Evolutionary conservation across 495 filamentous ascomycete genomes (phyloP).

Genomic region (Aspergillus panamensis): DNA sequence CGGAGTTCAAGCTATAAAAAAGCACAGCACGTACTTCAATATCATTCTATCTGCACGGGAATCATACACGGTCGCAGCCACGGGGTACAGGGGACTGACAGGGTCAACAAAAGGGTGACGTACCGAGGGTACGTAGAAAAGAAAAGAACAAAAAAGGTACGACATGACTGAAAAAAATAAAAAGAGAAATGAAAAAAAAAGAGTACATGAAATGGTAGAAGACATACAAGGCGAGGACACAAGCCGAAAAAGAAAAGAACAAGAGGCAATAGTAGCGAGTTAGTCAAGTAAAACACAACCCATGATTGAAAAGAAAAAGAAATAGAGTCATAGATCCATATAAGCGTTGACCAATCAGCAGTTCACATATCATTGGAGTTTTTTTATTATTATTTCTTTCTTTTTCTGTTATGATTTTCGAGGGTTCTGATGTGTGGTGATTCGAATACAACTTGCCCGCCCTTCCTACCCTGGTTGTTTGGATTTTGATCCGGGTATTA

Average conservation of each 20-base stretch:
- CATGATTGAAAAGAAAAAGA: slow-evolving; percentile 18
- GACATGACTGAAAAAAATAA: slow-evolving; percentile 1
- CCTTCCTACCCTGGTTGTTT: neutral
- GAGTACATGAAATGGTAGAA: slow-evolving; percentile 11
- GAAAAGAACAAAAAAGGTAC: slow-evolving; percentile 2
- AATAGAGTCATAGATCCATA: slow-evolving; percentile 17
- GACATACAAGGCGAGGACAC: slow-evolving; percentile 9
- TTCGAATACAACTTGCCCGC: neutral
- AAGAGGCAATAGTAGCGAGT: slow-evolving; percentile 9
- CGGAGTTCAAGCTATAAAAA: no score
- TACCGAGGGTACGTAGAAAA: neutral
- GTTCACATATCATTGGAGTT: slow-evolving; percentile 14
- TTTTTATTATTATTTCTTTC: neutral
- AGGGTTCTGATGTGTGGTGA: neutral
- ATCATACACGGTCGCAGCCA: slow-evolving; percentile 12
- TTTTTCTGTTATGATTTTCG: neutral
- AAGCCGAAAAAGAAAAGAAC: slow-evolving; percentile 4
- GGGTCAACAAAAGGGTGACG: neutral
- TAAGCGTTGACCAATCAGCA: slow-evolving; percentile 17
- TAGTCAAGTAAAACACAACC: slow-evolving; percentile 10
- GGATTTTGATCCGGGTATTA: neutral
- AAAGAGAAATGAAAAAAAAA: slow-evolving; percentile 3
- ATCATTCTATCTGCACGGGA: slow-evolving; percentile 13
- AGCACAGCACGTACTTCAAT: slow-evolving; percentile 6
- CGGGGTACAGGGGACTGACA: neutral